Evolutionary conservation across 495 filamentous ascomycete genomes (phyloP).

Genomic region (Penicillium herquei): DNA sequence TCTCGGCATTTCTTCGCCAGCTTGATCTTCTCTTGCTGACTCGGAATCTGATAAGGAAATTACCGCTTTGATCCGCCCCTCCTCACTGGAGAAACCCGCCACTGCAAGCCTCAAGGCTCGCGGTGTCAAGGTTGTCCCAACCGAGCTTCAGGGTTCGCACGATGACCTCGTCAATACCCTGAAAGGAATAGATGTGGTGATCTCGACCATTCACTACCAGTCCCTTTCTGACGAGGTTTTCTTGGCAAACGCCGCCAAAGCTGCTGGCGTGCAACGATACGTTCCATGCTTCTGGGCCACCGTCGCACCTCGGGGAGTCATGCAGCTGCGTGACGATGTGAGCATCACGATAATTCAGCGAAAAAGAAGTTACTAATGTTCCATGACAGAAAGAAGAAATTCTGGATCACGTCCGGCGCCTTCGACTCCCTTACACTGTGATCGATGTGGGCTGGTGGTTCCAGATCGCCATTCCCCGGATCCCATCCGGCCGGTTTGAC

Average conservation of each 20-base stretch:
- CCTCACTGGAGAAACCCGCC: neutral
- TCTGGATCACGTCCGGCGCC: conserved; percentile 29
- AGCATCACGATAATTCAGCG: neutral
- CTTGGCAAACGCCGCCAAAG: neutral
- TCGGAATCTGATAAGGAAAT: neutral
- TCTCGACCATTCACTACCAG: neutral
- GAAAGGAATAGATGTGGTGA: neutral
- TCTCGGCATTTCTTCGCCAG: neutral
- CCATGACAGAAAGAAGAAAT: conserved; percentile 37
- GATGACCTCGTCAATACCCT: neutral
- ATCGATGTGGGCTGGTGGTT: conserved; percentile 50
- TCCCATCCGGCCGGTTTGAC: conserved; percentile 40
- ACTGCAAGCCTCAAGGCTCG: neutral
- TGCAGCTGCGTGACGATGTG: neutral
- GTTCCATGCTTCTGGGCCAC: neutral
- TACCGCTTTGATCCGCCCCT: neutral
- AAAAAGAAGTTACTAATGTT: neutral
- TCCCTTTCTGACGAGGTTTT: neutral
- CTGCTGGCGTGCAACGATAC: neutral
- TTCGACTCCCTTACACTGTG: conserved; percentile 43
- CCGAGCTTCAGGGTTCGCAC: neutral
- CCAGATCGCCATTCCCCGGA: conserved; percentile 28
- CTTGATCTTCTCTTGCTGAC: neutral
- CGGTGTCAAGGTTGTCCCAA: neutral
- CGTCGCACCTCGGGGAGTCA: neutral